Evolutionary conservation across 2,329 filamentous ascomycete genomes (phyloP).

Genomic region (Trichoderma sp.): DNA sequence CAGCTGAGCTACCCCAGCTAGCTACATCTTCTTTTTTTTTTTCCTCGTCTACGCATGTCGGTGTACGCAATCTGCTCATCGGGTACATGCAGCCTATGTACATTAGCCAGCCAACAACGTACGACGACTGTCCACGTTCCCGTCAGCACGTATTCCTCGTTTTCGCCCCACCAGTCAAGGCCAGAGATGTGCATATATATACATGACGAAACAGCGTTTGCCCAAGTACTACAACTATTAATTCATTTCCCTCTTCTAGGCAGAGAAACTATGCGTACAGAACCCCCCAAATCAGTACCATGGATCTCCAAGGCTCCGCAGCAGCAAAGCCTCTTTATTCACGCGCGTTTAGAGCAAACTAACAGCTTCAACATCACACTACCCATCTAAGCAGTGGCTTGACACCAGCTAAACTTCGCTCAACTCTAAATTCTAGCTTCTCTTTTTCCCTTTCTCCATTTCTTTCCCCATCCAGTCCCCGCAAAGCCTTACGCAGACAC

Average conservation of each 20-base stretch:
- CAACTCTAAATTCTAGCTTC: neutral
- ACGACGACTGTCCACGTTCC: neutral
- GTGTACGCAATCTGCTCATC: neutral
- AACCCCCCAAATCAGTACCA: no score
- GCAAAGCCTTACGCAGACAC: neutral
- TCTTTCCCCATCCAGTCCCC: no score
- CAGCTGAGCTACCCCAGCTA: neutral
- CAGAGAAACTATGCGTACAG: no score
- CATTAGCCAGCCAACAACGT: neutral
- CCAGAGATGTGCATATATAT: neutral
- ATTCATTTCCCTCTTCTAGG: no score
- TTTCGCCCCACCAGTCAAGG: neutral
- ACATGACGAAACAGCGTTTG: neutral
- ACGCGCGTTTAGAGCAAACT: neutral
- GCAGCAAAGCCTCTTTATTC: neutral
- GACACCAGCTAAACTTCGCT: neutral
- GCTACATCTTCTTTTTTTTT: neutral
- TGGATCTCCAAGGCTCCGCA: neutral
- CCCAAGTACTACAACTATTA: no score
- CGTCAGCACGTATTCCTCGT: neutral
- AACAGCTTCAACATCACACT: neutral
- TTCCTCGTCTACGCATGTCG: no score
- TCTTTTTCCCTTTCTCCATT: neutral
- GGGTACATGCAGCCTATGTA: neutral
- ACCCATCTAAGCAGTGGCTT: neutral